Conservation (phyloP, 768 basidiomycete species). For the Mycena amicta region DNA sequence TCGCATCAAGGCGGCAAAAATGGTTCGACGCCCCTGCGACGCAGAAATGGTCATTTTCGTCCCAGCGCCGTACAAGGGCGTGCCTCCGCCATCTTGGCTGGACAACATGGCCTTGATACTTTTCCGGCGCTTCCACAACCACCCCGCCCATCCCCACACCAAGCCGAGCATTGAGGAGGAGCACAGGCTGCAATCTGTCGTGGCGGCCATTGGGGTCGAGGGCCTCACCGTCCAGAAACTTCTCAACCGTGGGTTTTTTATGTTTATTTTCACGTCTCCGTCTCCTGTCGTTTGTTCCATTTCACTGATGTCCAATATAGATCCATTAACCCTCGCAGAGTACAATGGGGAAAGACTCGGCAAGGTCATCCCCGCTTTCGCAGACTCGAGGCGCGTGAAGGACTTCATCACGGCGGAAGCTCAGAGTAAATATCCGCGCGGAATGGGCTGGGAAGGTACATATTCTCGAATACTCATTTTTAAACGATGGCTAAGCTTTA, state of each 20-base stretch:
- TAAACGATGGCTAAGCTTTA: neutral
- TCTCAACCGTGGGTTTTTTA: slow-evolving; percentile 4
- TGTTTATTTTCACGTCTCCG: too few species aligned
- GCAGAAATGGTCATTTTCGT: neutral
- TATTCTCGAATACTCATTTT: neutral
- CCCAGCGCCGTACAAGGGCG: neutral
- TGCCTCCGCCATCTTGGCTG: neutral
- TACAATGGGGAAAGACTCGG: neutral
- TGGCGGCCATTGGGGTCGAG: neutral
- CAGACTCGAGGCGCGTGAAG: neutral
- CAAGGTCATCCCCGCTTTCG: neutral
- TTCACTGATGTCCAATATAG: neutral
- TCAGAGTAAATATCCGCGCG: neutral
- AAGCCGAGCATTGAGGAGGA: slow-evolving; percentile 6
- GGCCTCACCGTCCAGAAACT: slow-evolving; percentile 8
- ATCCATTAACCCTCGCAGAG: neutral
- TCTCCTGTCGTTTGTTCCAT: neutral
- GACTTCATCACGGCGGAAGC: neutral
- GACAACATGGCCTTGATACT: neutral
- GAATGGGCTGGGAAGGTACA: slow-evolving; percentile 9
- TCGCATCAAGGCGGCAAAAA: neutral
- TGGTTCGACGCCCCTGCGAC: neutral
- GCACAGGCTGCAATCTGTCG: neutral
- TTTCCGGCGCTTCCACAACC: slow-evolving; percentile 7
- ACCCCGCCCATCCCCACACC: slow-evolving; percentile 7